phyloP scores from a whole-genome alignment of 2,329 filamentous ascomycete species.

The Periconia macrospinosa region DNA sequence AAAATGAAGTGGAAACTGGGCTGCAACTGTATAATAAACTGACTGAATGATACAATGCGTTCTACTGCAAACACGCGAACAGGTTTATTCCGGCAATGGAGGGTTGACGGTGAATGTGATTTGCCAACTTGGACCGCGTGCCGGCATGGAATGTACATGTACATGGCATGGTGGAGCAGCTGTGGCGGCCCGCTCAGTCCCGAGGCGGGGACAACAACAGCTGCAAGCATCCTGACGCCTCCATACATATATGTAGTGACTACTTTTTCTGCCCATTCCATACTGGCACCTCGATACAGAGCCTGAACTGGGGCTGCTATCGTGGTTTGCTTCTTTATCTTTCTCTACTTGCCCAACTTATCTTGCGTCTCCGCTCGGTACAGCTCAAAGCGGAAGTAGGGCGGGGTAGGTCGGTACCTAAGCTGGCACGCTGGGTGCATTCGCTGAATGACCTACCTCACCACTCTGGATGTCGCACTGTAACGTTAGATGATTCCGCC shows the following conservation, averaged over 20 bases:
- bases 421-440: neutral
- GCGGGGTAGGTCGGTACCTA: slow-evolving; percentile 4
- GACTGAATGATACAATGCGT: neutral
- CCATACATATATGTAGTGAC: neutral
- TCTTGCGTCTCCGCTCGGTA: neutral
- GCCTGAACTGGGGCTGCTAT: too few relatives aligned
- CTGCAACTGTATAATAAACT: neutral
- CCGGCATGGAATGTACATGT: too few relatives aligned
- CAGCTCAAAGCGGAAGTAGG: neutral
- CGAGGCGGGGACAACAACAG: neutral
- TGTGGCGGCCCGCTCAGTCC: neutral
- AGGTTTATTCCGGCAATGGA: neutral
- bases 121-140: neutral
- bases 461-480: neutral
- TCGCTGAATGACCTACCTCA: slow-evolving; percentile 1
- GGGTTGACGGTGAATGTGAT: slow-evolving; percentile 4
- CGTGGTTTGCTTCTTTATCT: neutral
- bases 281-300: too few relatives aligned
- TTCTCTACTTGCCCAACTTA: neutral
- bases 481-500: neutral
- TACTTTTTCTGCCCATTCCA: neutral
- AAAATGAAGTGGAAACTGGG: neutral
- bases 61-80: neutral
- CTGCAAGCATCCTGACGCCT: neutral
- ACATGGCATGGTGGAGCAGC: neutral